Evolutionary conservation across 1,284 basidiomycete genomes (phyloP).

Genomic region (Cutaneotrichosporon mucoides): DNA sequence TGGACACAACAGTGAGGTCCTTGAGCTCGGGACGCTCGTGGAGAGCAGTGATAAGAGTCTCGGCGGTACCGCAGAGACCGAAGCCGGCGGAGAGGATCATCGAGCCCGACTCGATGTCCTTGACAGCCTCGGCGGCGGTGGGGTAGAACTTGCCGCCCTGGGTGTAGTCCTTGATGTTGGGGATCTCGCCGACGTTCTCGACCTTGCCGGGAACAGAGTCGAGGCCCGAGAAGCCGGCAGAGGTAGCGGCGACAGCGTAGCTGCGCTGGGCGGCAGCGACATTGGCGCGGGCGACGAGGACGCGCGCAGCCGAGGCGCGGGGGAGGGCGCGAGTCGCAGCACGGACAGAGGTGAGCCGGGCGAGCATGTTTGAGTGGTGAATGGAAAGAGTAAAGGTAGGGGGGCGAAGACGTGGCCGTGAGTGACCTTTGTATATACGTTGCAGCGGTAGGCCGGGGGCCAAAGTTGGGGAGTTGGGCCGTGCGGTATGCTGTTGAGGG

Average conservation of each 20-base stretch:
- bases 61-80: slow-evolving; percentile 52
- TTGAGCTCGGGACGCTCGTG: slow-evolving; percentile 65
- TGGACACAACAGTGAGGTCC: slow-evolving; percentile 77
- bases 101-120: slow-evolving; percentile 74
- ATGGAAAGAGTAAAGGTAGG: background rate
- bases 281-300: slow-evolving; percentile 9
- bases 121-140: slow-evolving; percentile 73
- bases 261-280: slow-evolving; percentile 6
- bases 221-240: slow-evolving; percentile 18
- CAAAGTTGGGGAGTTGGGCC: background rate
- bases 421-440: slow-evolving; percentile 4
- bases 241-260: slow-evolving; percentile 15
- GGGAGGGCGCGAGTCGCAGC: slow-evolving; percentile 19
- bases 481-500: background rate
- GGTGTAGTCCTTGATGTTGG: slow-evolving; percentile 27
- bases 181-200: slow-evolving; percentile 16
- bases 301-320: slow-evolving; percentile 17
- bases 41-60: slow-evolving; percentile 80
- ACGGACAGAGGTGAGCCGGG: slow-evolving; percentile 12
- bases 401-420: background rate
- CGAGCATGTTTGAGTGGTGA: slow-evolving; percentile 14
- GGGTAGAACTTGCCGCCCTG: slow-evolving; percentile 64
- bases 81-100: slow-evolving; percentile 70
- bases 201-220: slow-evolving; percentile 14
- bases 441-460: background rate